Percentiles rank a stretch among this genome's conserved stretches.
phyloP scores from a whole-genome alignment of 2,329 filamentous ascomycete genomes.

The Zelopaecilomyces penicillatus region DNA sequence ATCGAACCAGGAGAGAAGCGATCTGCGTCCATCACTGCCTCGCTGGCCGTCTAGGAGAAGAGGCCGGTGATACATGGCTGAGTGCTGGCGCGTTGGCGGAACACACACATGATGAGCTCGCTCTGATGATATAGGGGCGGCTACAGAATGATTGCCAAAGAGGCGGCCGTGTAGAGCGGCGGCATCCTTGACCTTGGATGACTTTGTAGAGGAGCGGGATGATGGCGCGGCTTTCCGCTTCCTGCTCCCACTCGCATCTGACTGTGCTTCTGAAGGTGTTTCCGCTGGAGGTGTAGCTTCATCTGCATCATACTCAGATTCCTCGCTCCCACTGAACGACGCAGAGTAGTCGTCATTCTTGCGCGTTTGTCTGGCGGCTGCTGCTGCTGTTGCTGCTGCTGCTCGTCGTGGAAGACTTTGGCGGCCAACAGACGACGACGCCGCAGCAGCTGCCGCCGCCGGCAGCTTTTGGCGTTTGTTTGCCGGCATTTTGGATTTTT shows the following conservation, averaged over 20 bases:
- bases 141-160: too few species aligned
- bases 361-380: background rate
- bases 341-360: too few species aligned
- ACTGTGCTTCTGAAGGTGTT: too few species aligned
- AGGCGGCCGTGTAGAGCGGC: too few species aligned
- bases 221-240: constrained; percentile 1
- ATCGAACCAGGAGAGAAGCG: constrained; percentile 46
- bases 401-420: too few species aligned
- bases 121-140: too few species aligned
- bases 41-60: constrained; percentile 34
- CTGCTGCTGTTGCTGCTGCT: background rate
- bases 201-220: constrained; percentile 1
- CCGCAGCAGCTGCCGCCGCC: background rate
- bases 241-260: background rate
- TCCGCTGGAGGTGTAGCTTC: background rate
- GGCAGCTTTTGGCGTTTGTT: constrained; percentile 3
- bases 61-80: constrained; percentile 38
- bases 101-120: constrained; percentile 2
- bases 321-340: background rate
- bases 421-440: background rate
- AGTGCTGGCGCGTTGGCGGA: constrained; percentile 11
- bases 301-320: constrained; percentile 5
- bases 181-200: too few species aligned
- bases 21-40: constrained; percentile 22
- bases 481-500: constrained; percentile 2